Evolutionary conservation across 305 asterid genomes (phyloP), one percentile per base, ranked within the genome.

Genomic region (Fraxinus velutina): DNA sequence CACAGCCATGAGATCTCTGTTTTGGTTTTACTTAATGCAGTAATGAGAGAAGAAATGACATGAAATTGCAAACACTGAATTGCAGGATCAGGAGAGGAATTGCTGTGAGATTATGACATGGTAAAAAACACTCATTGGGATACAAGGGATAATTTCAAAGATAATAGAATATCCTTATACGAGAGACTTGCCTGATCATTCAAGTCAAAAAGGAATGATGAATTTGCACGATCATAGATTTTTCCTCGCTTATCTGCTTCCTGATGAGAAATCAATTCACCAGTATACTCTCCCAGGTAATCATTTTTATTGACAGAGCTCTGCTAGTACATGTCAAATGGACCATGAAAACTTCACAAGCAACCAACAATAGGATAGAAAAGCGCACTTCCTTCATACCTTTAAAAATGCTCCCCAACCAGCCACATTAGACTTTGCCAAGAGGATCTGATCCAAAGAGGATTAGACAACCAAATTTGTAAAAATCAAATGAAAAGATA

Each of bases 171-270:
- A 70, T 60, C 12, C 27, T 72, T 34, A 62, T 73, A 71, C 57
- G 24, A 75, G 33, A 75, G 37, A 78, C 62, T 89, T 86, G 89
- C 99, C 98, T 92, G 92, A 84, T 96, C 97, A 83, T 96, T 96
- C 91, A 96, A 88, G 90, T 94, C 97, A 44, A 95, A 93, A 82
- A 96, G 99, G 90, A 91, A 96, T 1, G 99, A 96, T 13, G 98
- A 94, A 86, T 94, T 92, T 77, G 97, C 97, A 81, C 96, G 94
- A 84, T 96, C 98, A 70, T 94, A 96, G 55, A 96, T 93, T 83
- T 96, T 96, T 73, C 99, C 99, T 30, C 99, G 98, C 91, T 91
- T 93, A 86, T 96, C 99, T 77, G 99, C 99, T 89, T 96, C 99
- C 82, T 88, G 92, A 80, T 94, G 99, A 83, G 99, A 93, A 88